Evolutionary conservation across 208 protist genomes (phyloP).

Genomic region (Crithidia acanthocephali): DNA sequence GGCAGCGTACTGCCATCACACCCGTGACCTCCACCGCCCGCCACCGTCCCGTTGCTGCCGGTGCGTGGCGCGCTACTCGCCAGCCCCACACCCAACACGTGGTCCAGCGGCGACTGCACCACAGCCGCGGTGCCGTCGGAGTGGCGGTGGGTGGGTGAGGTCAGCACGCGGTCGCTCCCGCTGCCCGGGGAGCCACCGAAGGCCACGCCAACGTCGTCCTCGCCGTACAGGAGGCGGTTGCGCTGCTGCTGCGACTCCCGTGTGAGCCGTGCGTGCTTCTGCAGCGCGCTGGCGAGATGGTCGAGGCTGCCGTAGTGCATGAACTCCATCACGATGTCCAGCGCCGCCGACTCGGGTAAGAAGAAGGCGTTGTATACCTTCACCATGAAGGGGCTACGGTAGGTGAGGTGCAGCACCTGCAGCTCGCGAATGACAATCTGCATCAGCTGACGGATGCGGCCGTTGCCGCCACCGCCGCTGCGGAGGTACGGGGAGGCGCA

Average conservation of each 20-base stretch:
- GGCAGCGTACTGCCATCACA: too few relatives aligned
- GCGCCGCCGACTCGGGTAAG: conserved; percentile 44
- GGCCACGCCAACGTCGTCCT: conserved; percentile 3
- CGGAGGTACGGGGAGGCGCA: conserved; percentile 17
- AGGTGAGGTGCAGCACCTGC: conserved; percentile 86
- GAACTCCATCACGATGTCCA: conserved; percentile 92
- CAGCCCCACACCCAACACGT: not conserved
- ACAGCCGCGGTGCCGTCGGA: not conserved
- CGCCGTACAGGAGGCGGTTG: conserved; percentile 17
- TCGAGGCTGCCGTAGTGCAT: conserved; percentile 90
- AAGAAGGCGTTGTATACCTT: conserved; percentile 93
- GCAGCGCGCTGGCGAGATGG: conserved; percentile 45
- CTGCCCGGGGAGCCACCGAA: conserved; percentile 4
- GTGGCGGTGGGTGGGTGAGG: not conserved
- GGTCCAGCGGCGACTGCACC: not conserved
- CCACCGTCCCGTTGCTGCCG: not conserved
- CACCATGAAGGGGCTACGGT: conserved; percentile 89
- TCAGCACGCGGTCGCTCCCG: conserved; percentile 7
- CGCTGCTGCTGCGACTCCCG: conserved; percentile 39
- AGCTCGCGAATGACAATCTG: conserved; percentile 80
- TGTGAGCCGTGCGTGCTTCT: conserved; percentile 39
- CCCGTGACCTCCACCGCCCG: not conserved
- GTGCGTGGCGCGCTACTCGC: not conserved
- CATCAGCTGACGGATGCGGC: conserved; percentile 62
- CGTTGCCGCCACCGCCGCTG: conserved; percentile 24